Conservation (phyloP, 208 protist species). For the Crithidia mellificae region DNA sequence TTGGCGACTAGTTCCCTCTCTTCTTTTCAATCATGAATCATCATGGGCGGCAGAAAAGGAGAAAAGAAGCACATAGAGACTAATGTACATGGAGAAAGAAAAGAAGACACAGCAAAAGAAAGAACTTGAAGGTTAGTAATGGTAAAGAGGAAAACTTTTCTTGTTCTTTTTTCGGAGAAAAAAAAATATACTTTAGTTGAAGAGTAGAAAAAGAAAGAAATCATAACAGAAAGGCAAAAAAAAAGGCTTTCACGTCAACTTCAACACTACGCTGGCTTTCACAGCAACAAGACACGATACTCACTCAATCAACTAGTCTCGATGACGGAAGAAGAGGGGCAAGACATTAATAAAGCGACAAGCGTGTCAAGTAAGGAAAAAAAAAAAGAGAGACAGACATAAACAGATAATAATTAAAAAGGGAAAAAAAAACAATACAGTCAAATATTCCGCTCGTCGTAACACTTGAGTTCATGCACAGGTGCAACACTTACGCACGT, state of each 20-base stretch:
- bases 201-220: not conserved
- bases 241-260: not conserved
- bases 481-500: not conserved
- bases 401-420: slow-evolving; percentile 1
- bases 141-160: not conserved
- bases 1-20: not conserved
- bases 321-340: not conserved
- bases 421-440: slow-evolving; percentile 7
- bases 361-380: not conserved
- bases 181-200: not conserved
- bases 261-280: not conserved
- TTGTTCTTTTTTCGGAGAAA: not conserved
- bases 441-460: not conserved
- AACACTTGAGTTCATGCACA: not conserved
- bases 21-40: not conserved
- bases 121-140: not conserved
- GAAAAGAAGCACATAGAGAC: slow-evolving; percentile 1
- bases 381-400: not conserved
- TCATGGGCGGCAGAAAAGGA: not conserved
- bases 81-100: slow-evolving; percentile 3
- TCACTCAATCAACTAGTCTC: not conserved
- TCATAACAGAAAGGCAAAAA: not conserved
- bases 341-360: not conserved
- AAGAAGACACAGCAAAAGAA: slow-evolving; percentile 6
- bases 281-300: not conserved